phyloP scores from a whole-genome alignment of 129 eudicot species.

The Centrapalus pauciflorus region DNA sequence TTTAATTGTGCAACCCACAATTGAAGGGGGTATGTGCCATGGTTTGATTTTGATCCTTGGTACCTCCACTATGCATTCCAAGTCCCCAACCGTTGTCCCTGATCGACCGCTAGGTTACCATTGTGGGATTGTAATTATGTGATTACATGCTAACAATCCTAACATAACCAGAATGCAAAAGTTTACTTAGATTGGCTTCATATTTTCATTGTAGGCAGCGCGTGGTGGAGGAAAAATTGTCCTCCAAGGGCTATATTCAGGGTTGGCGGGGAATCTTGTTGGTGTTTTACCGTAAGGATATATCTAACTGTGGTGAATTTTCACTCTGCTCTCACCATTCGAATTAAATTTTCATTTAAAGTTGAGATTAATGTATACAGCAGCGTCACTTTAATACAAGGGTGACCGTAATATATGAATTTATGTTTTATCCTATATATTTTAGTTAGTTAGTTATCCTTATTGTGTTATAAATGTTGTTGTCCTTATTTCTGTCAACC shows the following conservation, averaged over 20 bases:
- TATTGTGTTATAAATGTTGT: not conserved
- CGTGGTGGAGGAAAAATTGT: conserved; percentile 86
- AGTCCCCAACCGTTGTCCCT: too few species aligned
- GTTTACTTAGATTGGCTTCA: not conserved
- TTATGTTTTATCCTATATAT: not conserved
- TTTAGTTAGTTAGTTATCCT: not conserved
- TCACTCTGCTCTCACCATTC: not conserved
- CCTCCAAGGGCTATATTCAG: conserved; percentile 89
- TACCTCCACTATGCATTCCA: too few species aligned
- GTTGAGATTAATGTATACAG: not conserved
- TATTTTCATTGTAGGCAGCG: conserved; percentile 61
- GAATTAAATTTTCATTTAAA: not conserved
- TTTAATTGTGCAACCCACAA: too few species aligned
- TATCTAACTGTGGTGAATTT: not conserved
- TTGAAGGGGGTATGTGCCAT: too few species aligned
- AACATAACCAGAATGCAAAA: not conserved
- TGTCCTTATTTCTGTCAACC: not conserved
- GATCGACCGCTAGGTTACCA: too few species aligned
- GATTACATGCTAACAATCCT: not conserved
- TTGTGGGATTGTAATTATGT: too few species aligned
- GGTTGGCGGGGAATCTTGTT: conserved; percentile 91
- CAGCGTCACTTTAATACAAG: not conserved
- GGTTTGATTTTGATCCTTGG: too few species aligned
- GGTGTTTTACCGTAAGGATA: conserved; percentile 94
- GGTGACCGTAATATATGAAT: not conserved